These are phyloP conservation scores for Tillandsia fasciculata DNA, from an alignment of 176 grass and related monocot species.

Conservation along the genomic window DNA sequence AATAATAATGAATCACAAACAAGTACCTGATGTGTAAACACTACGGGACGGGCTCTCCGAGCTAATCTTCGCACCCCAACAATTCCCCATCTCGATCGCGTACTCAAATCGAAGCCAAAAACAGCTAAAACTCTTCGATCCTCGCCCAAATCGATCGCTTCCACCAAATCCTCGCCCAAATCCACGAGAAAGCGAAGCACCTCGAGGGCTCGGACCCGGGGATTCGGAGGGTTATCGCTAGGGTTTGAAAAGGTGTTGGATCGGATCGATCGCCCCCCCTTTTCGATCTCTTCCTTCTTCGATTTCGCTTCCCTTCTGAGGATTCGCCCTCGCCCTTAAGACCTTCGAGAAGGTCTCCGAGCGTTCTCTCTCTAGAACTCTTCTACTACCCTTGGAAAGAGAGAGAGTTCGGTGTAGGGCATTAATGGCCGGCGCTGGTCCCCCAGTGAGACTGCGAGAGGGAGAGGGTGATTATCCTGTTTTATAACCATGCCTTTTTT, in stretches of 20 bases:
- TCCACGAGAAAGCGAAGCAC: too few relatives aligned
- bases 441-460: neutral
- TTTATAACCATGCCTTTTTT: too few relatives aligned
- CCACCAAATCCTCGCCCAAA: too few relatives aligned
- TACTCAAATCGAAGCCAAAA: neutral
- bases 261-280: neutral
- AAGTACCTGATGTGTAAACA: constrained; percentile 29
- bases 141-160: neutral
- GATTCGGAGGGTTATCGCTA: too few relatives aligned
- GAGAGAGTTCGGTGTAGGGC: neutral
- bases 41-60: constrained; percentile 38
- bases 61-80: constrained; percentile 64
- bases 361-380: neutral
- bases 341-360: neutral
- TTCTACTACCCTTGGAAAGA: neutral
- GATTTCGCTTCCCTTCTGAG: neutral
- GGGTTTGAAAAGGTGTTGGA: too few relatives aligned
- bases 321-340: neutral
- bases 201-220: too few relatives aligned
- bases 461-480: too few relatives aligned
- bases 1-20: neutral
- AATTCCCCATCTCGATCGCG: constrained; percentile 44
- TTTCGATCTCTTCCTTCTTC: neutral
- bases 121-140: neutral
- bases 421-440: constrained; percentile 2